Conservation (phyloP, 495 filamentous ascomycete species). For the Lophiotrema nucula region DNA sequence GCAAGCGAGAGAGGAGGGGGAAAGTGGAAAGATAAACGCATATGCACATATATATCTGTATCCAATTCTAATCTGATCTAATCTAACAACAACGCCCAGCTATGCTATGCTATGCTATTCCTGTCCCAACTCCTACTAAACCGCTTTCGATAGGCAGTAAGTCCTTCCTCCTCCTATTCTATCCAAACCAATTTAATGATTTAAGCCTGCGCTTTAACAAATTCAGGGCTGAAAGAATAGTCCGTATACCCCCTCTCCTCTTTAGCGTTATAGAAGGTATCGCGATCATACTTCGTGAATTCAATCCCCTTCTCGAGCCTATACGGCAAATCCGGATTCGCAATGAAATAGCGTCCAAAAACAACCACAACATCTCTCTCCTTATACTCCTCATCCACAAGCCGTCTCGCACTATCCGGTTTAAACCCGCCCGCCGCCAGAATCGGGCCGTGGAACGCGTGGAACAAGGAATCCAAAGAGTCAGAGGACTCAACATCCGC, state of each 20-base stretch:
- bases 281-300: conserved; percentile 56
- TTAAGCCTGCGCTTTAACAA: too few relatives aligned
- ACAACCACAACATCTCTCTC: conserved; percentile 50
- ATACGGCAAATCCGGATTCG: conserved; percentile 70
- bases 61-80: too few relatives aligned
- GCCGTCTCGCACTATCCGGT: conserved; percentile 47
- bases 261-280: conserved; percentile 58
- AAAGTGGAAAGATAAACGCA: too few relatives aligned
- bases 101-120: too few relatives aligned
- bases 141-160: too few relatives aligned
- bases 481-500: conserved; percentile 46
- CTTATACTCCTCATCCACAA: conserved; percentile 55
- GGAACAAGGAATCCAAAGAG: conserved; percentile 53
- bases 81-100: too few relatives aligned
- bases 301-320: conserved; percentile 56
- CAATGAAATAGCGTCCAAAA: conserved; percentile 66
- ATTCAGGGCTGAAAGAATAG: conserved; percentile 62
- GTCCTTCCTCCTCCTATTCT: too few relatives aligned
- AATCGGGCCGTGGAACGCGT: conserved; percentile 54
- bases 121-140: too few relatives aligned
- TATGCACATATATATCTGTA: too few relatives aligned
- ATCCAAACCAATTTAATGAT: too few relatives aligned
- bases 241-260: conserved; percentile 61
- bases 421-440: conserved; percentile 62
- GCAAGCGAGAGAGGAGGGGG: too few relatives aligned